These are phyloP conservation scores for Phytopythium aichiense DNA, from an alignment of 352 stramenopile genomes.

Conservation along the genomic window DNA sequence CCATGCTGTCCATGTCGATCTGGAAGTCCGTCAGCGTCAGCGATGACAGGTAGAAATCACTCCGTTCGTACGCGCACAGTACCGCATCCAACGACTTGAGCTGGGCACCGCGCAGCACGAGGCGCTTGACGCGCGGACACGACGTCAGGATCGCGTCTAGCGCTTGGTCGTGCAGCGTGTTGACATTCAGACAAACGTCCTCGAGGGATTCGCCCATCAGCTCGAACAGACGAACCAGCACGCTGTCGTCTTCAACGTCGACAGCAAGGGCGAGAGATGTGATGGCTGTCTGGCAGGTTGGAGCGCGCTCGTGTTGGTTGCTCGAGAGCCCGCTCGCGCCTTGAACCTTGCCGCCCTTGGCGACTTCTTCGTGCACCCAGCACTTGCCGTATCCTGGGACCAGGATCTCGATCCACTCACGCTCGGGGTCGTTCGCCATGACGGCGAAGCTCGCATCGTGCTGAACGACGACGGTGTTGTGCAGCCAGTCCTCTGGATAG, in stretches of 20 bases:
- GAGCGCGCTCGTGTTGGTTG: not conserved
- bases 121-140: slow-evolving; percentile 17
- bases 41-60: slow-evolving; percentile 16
- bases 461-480: slow-evolving; percentile 24
- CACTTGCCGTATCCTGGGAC: slow-evolving; percentile 37
- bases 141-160: slow-evolving; percentile 19
- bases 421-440: slow-evolving; percentile 16
- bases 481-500: slow-evolving; percentile 29
- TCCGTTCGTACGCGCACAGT: slow-evolving; percentile 15
- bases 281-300: slow-evolving; percentile 7
- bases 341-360: slow-evolving; percentile 2
- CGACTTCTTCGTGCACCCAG: slow-evolving; percentile 25
- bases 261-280: slow-evolving; percentile 17
- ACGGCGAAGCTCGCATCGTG: slow-evolving; percentile 18
- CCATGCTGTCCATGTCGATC: slow-evolving; percentile 10
- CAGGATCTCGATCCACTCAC: slow-evolving; percentile 32
- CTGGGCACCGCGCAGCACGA: slow-evolving; percentile 21
- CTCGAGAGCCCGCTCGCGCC: slow-evolving; percentile 1
- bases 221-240: slow-evolving; percentile 19
- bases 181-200: slow-evolving; percentile 20
- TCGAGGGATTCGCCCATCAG: slow-evolving; percentile 20
- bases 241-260: slow-evolving; percentile 19
- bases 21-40: slow-evolving; percentile 20
- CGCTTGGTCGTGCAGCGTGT: slow-evolving; percentile 17
- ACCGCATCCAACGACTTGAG: slow-evolving; percentile 30